Percentiles rank a stretch among this genome's conserved stretches.
These are phyloP conservation scores for Agaricus subrufescens DNA, from an alignment of 768 basidiomycete genomes.

Conservation along the genomic window DNA sequence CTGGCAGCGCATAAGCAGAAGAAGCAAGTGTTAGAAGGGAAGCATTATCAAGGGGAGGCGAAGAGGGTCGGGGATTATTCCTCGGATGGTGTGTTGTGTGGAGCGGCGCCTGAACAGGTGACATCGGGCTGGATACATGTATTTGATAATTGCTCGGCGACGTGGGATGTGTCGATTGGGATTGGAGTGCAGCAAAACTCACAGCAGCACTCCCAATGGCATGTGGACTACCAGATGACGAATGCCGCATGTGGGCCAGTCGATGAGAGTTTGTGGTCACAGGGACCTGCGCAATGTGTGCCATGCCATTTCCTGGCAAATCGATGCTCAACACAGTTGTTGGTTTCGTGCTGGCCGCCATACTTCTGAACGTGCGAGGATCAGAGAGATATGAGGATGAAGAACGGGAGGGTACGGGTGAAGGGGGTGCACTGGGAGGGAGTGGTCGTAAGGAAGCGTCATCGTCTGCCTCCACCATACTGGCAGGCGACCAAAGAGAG, in stretches of 20 bases:
- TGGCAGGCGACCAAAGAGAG: slow-evolving; percentile 77
- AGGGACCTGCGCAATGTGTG: slow-evolving; percentile 87
- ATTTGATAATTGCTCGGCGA: slow-evolving; percentile 25
- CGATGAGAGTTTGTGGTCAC: slow-evolving; percentile 54
- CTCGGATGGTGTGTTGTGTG: slow-evolving; percentile 92
- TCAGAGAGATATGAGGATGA: slow-evolving; percentile 83
- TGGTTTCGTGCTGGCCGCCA: slow-evolving; percentile 88
- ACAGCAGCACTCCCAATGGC: slow-evolving; percentile 35
- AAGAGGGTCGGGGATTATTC: slow-evolving; percentile 91
- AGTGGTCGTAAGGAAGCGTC: slow-evolving; percentile 90
- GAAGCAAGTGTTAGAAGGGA: slow-evolving; percentile 91
- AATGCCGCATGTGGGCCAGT: slow-evolving; percentile 56
- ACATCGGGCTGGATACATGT: slow-evolving; percentile 23
- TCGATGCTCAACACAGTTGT: slow-evolving; percentile 93
- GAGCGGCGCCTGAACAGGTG: slow-evolving; percentile 69
- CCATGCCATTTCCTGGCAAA: slow-evolving; percentile 73
- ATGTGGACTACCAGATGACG: slow-evolving; percentile 44
- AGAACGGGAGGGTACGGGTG: slow-evolving; percentile 79
- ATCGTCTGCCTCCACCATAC: slow-evolving; percentile 82
- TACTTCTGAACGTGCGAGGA: slow-evolving; percentile 76
- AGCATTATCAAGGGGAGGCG: slow-evolving; percentile 88
- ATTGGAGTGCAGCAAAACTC: slow-evolving; percentile 65
- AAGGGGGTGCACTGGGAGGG: slow-evolving; percentile 84
- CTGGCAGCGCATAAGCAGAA: slow-evolving; percentile 79
- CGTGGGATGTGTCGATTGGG: slow-evolving; percentile 35